A percentile compares a stretch with the other conserved stretches of the same genome.
phyloP scores from a whole-genome alignment of 371 early-diverging fungal genomes.

The Blakeslea trispora region DNA sequence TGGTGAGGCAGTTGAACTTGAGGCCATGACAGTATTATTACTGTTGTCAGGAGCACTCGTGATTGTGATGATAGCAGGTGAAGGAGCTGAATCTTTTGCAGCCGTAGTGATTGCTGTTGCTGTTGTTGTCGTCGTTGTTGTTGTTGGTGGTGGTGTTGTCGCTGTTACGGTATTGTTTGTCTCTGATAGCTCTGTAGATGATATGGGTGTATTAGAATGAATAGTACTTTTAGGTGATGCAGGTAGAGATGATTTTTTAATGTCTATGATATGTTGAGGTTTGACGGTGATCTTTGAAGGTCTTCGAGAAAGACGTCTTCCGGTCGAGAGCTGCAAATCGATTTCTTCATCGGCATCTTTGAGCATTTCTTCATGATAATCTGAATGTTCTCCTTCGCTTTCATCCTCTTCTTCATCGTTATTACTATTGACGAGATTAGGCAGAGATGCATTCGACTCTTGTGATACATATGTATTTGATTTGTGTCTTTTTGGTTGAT shows the following conservation, averaged over 20 bases:
- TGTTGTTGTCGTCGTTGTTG: too few relatives aligned
- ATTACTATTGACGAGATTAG: not conserved
- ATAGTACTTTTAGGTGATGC: not conserved
- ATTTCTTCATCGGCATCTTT: conserved; percentile 34
- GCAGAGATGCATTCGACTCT: not conserved
- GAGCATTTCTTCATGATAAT: conserved; percentile 64
- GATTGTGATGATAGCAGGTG: too few relatives aligned
- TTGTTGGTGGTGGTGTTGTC: too few relatives aligned
- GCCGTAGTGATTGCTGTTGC: too few relatives aligned
- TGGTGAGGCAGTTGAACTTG: not conserved
- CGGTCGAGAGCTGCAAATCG: conserved; percentile 9
- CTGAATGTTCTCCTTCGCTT: conserved; percentile 53
- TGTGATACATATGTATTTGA: not conserved
- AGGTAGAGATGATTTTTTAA: not conserved
- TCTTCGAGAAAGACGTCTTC: conserved; percentile 14
- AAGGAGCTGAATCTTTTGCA: too few relatives aligned
- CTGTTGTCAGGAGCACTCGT: not conserved
- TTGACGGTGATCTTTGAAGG: not conserved
- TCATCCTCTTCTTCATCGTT: conserved; percentile 13
- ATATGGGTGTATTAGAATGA: not conserved
- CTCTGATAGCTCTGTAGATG: not conserved
- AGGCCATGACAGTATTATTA: too few relatives aligned
- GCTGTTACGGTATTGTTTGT: not conserved
- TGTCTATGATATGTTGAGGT: not conserved
- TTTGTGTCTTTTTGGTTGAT: not conserved